These are phyloP conservation scores for Annulohypoxylon truncatum DNA, from an alignment of 2,329 filamentous ascomycete genomes.

Conservation along the genomic window DNA sequence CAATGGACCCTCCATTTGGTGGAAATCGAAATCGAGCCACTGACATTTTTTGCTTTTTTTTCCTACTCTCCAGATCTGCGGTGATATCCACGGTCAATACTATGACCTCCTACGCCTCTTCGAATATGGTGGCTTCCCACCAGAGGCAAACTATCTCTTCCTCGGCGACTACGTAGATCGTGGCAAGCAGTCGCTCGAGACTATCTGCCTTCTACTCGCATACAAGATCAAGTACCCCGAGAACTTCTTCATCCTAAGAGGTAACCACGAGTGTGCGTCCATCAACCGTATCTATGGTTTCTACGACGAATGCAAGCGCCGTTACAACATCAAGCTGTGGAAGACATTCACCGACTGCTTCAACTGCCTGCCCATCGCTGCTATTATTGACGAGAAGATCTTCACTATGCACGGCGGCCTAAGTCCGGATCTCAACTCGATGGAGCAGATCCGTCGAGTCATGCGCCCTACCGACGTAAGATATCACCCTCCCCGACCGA, in stretches of 20 bases:
- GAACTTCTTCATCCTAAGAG: constrained; percentile 98
- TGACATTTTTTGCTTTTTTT: constrained; percentile 22
- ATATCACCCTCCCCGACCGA: constrained; percentile 2
- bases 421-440: constrained; percentile 97
- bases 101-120: constrained; percentile 97
- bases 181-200: constrained; percentile 99
- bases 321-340: constrained; percentile 99
- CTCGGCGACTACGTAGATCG: constrained; percentile 98
- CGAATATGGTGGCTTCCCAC: constrained; percentile 97
- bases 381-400: constrained; percentile 99
- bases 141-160: constrained; percentile 99
- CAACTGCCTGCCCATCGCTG: constrained; percentile 97
- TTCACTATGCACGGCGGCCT: constrained; percentile 99
- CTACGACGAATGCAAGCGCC: constrained; percentile 99
- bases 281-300: constrained; percentile 99
- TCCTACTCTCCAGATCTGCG: constrained; percentile 79
- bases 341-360: constrained; percentile 99
- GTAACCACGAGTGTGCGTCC: constrained; percentile 98
- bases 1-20: constrained; percentile 12
- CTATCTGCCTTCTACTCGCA: constrained; percentile 93
- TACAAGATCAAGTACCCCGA: constrained; percentile 99
- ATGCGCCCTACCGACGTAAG: constrained; percentile 99
- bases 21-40: constrained; percentile 3
- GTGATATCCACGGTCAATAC: constrained; percentile 99
- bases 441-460: constrained; percentile 99